Evolutionary conservation across 768 basidiomycete species (phyloP), one percentile per base, ranked within the genome.

Genomic region (Amanita phalloides): DNA sequence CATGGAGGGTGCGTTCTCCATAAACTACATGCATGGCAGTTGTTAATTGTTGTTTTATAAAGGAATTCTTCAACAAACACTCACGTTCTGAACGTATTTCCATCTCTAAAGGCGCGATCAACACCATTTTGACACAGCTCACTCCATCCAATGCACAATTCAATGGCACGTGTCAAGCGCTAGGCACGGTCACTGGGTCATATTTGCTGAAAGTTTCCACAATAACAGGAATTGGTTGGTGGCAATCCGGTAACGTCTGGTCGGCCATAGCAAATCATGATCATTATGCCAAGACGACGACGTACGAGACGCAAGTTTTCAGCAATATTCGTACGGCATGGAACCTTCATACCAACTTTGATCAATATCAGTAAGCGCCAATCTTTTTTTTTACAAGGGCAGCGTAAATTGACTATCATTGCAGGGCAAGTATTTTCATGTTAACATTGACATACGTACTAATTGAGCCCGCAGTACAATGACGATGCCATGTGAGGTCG

Each of bases 221-320:
- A 17, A 42, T 52, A 28, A 6, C 45, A 76, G 77, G 71, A 5
- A 70, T 79, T 35, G 69, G 74, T 36, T 78, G 68, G 53, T 78
- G 78, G 77, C 75, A 78, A 56, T 65, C 73, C 21, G 78, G 66
- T 1, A 79, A 78, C 47, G 75, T 71, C 8, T 74, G 67, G 61
- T 73, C 76, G 14, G 71, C 69, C n/a, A 66, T 74, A 63, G 76
- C 74, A 1, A 75, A 76, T 41, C 71, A 73, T 35, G 76, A 77
- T 53, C 58, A 64, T 28, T 61, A 67, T 10, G 62, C 71, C 1
- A 61, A 63, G n/a, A 69, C 64, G 7, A 71, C 60, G 4, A 63
- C 61, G 10, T 71, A 74, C 53, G 56, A 72, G 52, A 63, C 60
- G 0, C 53, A 56, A 17, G 74, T 76, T 9, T 60, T 70, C 5